A percentile compares a stretch with the other conserved stretches of the same genome.
These are phyloP conservation scores for Secale cereale DNA, from an alignment of 176 grass and related monocot genomes.

Conservation along the genomic window DNA sequence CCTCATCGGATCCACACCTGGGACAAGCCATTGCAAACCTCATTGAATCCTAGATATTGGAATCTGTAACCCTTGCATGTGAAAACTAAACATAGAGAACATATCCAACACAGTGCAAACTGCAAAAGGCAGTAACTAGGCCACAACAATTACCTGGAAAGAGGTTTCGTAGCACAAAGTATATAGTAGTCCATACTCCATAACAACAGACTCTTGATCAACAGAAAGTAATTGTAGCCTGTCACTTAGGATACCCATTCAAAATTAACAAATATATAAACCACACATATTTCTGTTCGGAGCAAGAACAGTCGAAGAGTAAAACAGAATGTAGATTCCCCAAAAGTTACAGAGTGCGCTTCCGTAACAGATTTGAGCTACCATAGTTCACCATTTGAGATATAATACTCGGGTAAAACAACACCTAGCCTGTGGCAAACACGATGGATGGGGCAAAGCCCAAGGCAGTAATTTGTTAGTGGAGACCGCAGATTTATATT, in stretches of 20 bases:
- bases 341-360: conserved; percentile 28
- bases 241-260: background rate
- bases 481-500: conserved; percentile 47
- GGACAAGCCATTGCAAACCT: background rate
- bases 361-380: conserved; percentile 12
- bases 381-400: conserved; percentile 27
- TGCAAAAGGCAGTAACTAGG: conserved; percentile 5
- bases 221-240: background rate
- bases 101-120: conserved; percentile 8
- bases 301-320: conserved; percentile 26
- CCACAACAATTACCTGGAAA: conserved; percentile 6
- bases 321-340: conserved; percentile 28
- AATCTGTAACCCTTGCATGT: conserved; percentile 2
- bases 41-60: conserved; percentile 4
- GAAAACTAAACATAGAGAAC: conserved; percentile 1
- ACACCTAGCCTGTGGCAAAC: conserved; percentile 33
- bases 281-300: conserved; percentile 8
- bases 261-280: background rate
- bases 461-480: conserved; percentile 60
- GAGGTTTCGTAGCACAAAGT: conserved; percentile 1
- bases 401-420: conserved; percentile 58
- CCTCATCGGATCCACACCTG: conserved; percentile 6
- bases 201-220: background rate
- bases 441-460: conserved; percentile 44
- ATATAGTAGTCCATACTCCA: background rate